These are phyloP conservation scores for Phialophora tarda DNA, from an alignment of 2,329 filamentous ascomycete species.

Conservation along the genomic window DNA sequence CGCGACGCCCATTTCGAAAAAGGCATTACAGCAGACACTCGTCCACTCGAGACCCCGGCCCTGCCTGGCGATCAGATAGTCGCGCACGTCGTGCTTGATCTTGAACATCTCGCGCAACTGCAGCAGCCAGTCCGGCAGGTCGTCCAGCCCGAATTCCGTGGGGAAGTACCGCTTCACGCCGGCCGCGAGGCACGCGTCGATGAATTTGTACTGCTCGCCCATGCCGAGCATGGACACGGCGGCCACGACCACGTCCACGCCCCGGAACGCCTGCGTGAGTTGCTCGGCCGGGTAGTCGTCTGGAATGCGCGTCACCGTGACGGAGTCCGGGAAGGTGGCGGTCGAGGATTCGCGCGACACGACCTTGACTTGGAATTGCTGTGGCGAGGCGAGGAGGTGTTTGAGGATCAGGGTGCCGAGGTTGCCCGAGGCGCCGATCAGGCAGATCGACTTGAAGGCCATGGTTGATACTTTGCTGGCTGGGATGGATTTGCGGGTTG, in stretches of 20 bases:
- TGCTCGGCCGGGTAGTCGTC: slow-evolving; percentile 31
- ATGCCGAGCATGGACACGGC: slow-evolving; percentile 34
- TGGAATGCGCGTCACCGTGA: slow-evolving; percentile 24
- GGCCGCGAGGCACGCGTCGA: slow-evolving; percentile 49
- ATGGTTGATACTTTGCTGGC: slow-evolving; percentile 2
- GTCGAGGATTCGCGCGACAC: slow-evolving; percentile 31
- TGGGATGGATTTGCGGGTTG: no score
- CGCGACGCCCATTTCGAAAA: slow-evolving; percentile 46
- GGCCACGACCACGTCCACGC: slow-evolving; percentile 32
- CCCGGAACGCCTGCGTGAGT: slow-evolving; percentile 28
- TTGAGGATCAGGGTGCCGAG: slow-evolving; percentile 32
- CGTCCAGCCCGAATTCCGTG: slow-evolving; percentile 44
- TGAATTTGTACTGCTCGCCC: slow-evolving; percentile 46
- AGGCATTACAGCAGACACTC: slow-evolving; percentile 45
- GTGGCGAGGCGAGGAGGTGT: slow-evolving; percentile 27
- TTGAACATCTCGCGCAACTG: slow-evolving; percentile 38
- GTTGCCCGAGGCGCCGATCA: slow-evolving; percentile 35
- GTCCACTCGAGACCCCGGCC: slow-evolving; percentile 38
- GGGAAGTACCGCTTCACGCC: slow-evolving; percentile 52
- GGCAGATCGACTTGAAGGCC: slow-evolving; percentile 25
- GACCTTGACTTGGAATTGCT: slow-evolving; percentile 27
- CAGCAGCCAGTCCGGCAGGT: slow-evolving; percentile 33
- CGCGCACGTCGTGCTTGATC: slow-evolving; percentile 44
- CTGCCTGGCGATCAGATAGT: slow-evolving; percentile 40
- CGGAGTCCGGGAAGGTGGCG: slow-evolving; percentile 20